Percentiles rank a stretch among this genome's conserved stretches.
phyloP scores from a whole-genome alignment of 768 basidiomycete species.

The Psilocybe cubensis region DNA sequence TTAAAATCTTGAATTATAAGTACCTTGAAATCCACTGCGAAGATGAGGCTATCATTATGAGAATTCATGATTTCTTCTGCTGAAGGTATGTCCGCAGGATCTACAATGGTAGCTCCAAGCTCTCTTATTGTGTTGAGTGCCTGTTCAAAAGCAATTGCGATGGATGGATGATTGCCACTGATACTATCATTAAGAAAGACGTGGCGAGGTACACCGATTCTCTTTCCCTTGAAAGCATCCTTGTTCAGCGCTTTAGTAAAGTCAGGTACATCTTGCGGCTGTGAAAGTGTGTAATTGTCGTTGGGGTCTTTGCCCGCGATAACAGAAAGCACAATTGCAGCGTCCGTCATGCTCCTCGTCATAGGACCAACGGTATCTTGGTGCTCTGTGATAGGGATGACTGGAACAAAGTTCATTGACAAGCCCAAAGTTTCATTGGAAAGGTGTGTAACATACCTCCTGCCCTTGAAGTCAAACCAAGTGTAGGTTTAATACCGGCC shows the following conservation, averaged over 20 bases:
- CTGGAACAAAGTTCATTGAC: conserved; percentile 28
- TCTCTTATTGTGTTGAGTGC: conserved; percentile 38
- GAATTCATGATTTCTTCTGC: conserved; percentile 51
- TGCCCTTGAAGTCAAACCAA: conserved; percentile 61
- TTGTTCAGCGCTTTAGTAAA: conserved; percentile 54
- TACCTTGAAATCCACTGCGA: conserved; percentile 63
- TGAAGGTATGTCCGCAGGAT: conserved; percentile 64
- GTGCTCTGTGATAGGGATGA: conserved; percentile 58
- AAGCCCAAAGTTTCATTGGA: background rate
- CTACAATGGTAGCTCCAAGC: conserved; percentile 57
- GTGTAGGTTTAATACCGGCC: conserved; percentile 63
- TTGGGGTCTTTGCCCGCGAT: conserved; percentile 60
- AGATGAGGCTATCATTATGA: conserved; percentile 57
- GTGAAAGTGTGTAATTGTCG: conserved; percentile 56
- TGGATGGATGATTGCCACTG: conserved; percentile 35
- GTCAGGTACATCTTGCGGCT: conserved; percentile 56
- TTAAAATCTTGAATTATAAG: background rate
- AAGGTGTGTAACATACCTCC: conserved; percentile 42
- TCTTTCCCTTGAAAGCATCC: conserved; percentile 50
- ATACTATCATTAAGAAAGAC: conserved; percentile 38
- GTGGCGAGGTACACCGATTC: conserved; percentile 56
- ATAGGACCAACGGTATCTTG: conserved; percentile 67
- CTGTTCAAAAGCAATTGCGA: conserved; percentile 41
- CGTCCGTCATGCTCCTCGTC: conserved; percentile 54
- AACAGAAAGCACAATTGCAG: conserved; percentile 55